Evolutionary conservation across 495 filamentous ascomycete genomes (phyloP).

Genomic region (Mytilinidion resinicola): DNA sequence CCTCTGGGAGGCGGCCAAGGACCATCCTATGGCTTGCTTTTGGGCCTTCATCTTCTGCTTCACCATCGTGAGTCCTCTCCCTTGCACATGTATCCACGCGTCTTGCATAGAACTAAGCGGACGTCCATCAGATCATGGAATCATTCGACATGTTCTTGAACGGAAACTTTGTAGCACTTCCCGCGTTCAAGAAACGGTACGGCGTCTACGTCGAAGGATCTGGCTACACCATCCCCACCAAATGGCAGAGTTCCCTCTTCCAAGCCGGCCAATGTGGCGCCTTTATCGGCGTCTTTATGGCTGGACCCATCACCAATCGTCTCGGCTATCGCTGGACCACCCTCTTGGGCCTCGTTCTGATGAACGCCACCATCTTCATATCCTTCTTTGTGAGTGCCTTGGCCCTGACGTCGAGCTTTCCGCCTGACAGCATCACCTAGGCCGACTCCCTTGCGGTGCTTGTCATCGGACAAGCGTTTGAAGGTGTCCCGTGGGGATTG

Average conservation of each 20-base stretch:
- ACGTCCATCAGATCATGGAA: slow-evolving; percentile 30
- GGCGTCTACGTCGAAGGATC: slow-evolving; percentile 23
- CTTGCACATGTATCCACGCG: background rate
- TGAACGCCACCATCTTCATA: slow-evolving; percentile 20
- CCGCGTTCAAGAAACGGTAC: slow-evolving; percentile 26
- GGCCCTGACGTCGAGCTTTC: no score
- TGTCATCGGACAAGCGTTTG: slow-evolving; percentile 6
- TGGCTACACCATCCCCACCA: slow-evolving; percentile 27
- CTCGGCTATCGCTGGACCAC: slow-evolving; percentile 17
- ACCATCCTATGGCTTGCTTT: slow-evolving; percentile 13
- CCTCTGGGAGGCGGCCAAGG: slow-evolving; percentile 17
- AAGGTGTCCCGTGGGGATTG: slow-evolving; percentile 23
- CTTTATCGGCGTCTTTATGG: slow-evolving; percentile 15
- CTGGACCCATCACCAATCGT: slow-evolving; percentile 8
- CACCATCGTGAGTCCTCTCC: slow-evolving; percentile 37
- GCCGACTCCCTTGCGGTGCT: background rate
- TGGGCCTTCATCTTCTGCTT: slow-evolving; percentile 40
- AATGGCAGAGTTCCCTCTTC: slow-evolving; percentile 39
- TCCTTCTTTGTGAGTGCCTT: slow-evolving; percentile 23
- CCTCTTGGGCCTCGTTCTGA: slow-evolving; percentile 4
- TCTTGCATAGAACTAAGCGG: no score
- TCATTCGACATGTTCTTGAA: slow-evolving; percentile 42
- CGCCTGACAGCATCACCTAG: no score
- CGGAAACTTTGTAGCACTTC: slow-evolving; percentile 36
- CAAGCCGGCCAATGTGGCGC: slow-evolving; percentile 33